Evolutionary conservation across 2,329 filamentous ascomycete species (phyloP).

Genomic region (Gaeumannomyces tritici): DNA sequence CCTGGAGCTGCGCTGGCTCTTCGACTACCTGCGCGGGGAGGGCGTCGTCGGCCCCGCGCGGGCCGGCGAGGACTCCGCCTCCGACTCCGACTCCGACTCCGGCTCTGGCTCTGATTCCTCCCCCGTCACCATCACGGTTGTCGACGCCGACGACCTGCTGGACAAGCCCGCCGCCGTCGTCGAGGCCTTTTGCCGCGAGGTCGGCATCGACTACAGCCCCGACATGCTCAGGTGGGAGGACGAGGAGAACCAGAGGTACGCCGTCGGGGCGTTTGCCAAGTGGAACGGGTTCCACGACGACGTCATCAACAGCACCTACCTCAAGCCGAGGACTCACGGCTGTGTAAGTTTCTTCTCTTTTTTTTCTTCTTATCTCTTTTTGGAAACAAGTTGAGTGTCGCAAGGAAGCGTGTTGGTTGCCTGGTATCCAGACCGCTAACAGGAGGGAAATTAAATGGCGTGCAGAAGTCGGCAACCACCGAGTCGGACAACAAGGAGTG

Average conservation of each 20-base stretch:
- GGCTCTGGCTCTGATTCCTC: constrained; percentile 6
- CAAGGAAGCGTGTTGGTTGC: too few species aligned
- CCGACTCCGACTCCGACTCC: constrained; percentile 4
- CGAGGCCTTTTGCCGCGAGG: constrained; percentile 69
- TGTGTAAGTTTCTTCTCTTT: constrained; percentile 33
- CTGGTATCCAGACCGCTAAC: background rate
- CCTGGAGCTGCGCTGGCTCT: constrained; percentile 72
- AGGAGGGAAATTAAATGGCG: constrained; percentile 4
- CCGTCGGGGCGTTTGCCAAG: constrained; percentile 77
- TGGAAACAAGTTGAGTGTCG: constrained; percentile 5
- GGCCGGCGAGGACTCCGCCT: constrained; percentile 26
- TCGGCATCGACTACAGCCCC: constrained; percentile 65
- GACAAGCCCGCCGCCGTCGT: constrained; percentile 73
- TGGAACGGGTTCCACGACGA: constrained; percentile 97
- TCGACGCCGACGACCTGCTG: constrained; percentile 91
- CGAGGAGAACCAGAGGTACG: constrained; percentile 59
- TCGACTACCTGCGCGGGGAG: constrained; percentile 69
- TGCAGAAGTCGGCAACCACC: constrained; percentile 50
- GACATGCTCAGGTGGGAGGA: constrained; percentile 81
- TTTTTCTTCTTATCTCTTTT: too few species aligned
- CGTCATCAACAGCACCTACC: constrained; percentile 70
- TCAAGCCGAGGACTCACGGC: constrained; percentile 60
- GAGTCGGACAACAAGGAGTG: constrained; percentile 64
- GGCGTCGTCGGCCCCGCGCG: constrained; percentile 62
- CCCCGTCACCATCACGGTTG: constrained; percentile 63